Base-by-base conservation (phyloP, 192 early-diverging fungal genomes). In the Chytriomyces hyalinus region DNA sequence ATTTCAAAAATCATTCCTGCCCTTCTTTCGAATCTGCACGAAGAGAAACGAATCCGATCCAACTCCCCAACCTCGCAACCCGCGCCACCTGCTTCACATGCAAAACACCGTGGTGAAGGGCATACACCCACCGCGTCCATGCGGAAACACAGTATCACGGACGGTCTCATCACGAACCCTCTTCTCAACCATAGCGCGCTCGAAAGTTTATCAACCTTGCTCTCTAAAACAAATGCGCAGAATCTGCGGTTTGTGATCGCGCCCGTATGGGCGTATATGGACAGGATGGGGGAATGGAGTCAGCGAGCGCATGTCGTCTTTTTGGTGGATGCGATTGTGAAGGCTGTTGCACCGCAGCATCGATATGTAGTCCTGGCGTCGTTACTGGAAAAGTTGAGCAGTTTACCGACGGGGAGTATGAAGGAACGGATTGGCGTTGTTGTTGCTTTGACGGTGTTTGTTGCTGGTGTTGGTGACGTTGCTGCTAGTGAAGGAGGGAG, bases 21-120 rank as follows among this genome's bases (percentile, higher is more conserved):
- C 15, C 64, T 84, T 43, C 74, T 87, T 6, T 48, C 44, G 0
- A 87, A 87, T 75, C 43, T 87, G 8, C 49, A 59, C 47, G 69
- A 70, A 57, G 69, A 70, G 45, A 13, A 44, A 22, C 47, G 50
- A 9, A 6, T 70, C 3, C 48, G 17, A 17, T 44, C 67, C 15
- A 68, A 24, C 5, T 44, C 69, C 6, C 62, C 49, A 5, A 13
- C 53, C 15, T 20, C 53, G 13, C 53, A 57, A 57, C 36, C 36
- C 36, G 4, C 36, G 36, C 36, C 36, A 4, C 2, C 36, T 36
- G 36, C 36, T 36, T 36, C 1, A 36, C 36, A 36, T 36, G 36
- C 36, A 36, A 36, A 36, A 36, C 36, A 36, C 36, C 13, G 20
- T 13, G 53, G 53, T n/a, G 53, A 15, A 24, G 24, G 22, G 72